A percentile compares a stretch with the other conserved stretches of the same genome.
These are phyloP conservation scores for Tricladium varicosporioides DNA, from an alignment of 2,329 filamentous ascomycete species.

Conservation along the genomic window DNA sequence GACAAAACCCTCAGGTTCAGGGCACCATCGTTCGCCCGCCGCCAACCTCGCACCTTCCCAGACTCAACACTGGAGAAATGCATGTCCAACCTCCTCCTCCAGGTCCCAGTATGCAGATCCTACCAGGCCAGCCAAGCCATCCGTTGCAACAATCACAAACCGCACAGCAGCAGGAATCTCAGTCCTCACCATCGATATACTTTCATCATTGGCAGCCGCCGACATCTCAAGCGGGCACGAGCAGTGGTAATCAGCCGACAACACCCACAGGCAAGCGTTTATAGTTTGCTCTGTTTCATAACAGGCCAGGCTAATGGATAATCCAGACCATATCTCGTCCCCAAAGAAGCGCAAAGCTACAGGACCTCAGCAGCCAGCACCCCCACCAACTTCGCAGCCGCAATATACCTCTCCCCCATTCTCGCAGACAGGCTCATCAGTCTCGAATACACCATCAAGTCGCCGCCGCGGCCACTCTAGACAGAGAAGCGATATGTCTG, in stretches of 20 bases:
- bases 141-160: slow-evolving; percentile 52
- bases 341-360: slow-evolving; percentile 83
- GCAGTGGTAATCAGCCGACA: slow-evolving; percentile 62
- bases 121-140: slow-evolving; percentile 42
- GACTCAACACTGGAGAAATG: slow-evolving; percentile 42
- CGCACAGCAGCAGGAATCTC: slow-evolving; percentile 49
- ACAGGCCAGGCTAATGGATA: slow-evolving; percentile 29
- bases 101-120: slow-evolving; percentile 41
- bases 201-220: slow-evolving; percentile 95
- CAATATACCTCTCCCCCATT: slow-evolving; percentile 54
- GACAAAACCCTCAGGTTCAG: slow-evolving; percentile 29
- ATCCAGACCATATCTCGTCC: slow-evolving; percentile 65
- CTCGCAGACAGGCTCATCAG: slow-evolving; percentile 50
- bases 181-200: slow-evolving; percentile 72
- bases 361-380: slow-evolving; percentile 49
- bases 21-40: slow-evolving; percentile 27
- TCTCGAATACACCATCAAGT: slow-evolving; percentile 50
- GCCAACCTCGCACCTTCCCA: slow-evolving; percentile 36
- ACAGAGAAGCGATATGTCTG: slow-evolving; percentile 60
- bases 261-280: slow-evolving; percentile 69
- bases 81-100: slow-evolving; percentile 38
- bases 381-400: slow-evolving; percentile 44
- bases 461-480: slow-evolving; percentile 60
- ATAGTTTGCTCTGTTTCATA: slow-evolving; percentile 43
- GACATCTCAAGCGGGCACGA: slow-evolving; percentile 54